Conservation (phyloP, 192 early-diverging fungal species). For the Rhizophagus sp. region DNA sequence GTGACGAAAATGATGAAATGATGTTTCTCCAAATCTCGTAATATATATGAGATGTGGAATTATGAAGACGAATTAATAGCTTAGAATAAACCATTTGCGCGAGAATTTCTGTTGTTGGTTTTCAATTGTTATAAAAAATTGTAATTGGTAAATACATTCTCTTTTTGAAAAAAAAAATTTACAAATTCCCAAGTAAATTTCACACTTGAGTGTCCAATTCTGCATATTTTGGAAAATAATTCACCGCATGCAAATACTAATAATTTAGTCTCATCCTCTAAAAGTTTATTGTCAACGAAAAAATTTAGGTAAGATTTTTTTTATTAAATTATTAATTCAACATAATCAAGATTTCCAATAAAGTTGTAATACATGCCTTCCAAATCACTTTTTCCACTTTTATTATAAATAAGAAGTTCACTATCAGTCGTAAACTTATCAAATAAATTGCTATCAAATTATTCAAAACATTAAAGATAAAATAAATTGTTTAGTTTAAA, state of each 20-base stretch:
- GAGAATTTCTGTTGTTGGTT: not conserved
- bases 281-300: not conserved
- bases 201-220: slow-evolving; percentile 26
- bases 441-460: slow-evolving; percentile 8
- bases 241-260: slow-evolving; percentile 20
- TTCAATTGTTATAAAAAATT: not conserved
- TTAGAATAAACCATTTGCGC: slow-evolving; percentile 3
- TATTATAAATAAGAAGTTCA: slow-evolving; percentile 11
- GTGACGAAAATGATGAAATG: not conserved
- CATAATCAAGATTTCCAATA: not conserved
- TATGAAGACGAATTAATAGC: not conserved
- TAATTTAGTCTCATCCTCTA: slow-evolving; percentile 17
- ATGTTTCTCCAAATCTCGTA: slow-evolving; percentile 12
- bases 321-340: not conserved
- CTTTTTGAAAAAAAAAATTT: not conserved
- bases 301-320: not conserved
- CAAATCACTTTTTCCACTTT: not conserved
- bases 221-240: slow-evolving; percentile 30
- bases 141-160: not conserved
- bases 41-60: not conserved
- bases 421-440: slow-evolving; percentile 1
- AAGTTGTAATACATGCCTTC: slow-evolving; percentile 5
- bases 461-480: not conserved
- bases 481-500: too few species aligned
- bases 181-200: not conserved